Evolutionary conservation across 805 yeast species (phyloP), one percentile per base, ranked within the genome.

Genomic region (Hanseniaspora nectarophila): DNA sequence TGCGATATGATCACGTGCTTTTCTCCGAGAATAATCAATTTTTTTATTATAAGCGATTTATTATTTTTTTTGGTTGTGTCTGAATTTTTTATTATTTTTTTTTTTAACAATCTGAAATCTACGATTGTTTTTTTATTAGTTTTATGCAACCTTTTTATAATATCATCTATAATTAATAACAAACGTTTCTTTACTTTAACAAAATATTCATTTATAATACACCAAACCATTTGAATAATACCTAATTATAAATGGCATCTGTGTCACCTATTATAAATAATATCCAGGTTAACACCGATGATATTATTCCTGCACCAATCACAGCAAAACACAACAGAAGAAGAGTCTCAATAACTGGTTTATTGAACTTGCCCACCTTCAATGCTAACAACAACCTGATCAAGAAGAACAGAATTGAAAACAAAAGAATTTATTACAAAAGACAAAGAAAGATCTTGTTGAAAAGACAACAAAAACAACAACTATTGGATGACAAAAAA

Each of bases 401-500:
- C 5, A 49, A 49, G 24, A 26, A 42, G 15, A 49, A 42, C 31
- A 32, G 53, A 42, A 23, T 49, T 8, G 53, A 49, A 26, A 49
- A 49, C 21, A 49, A 49, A 34, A 33, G 46, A 34, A 42, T 49
- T 5, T 49, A 49, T n/a, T 49, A 49, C 33, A 49, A 49, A 34
- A 49, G 53, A 42, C 53, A 49, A 16, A n/a, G 53, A 34, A 49
- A 49, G 24, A 24, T 43, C 3, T 32, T 49, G n/a, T 15, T 42
- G 20, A 49, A 42, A 28, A 49, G 39, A 28, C 35, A 26, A 5
- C 37, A 21, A 40, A 32, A 26, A 21, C 35, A 33, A 26, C 46
- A 42, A 12, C 16, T 21, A 5, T 8, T 33, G 8, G 26, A 34
- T 26, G 46, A 49, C 2, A 49, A 29, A 20, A 49, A 49, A n/a